phyloP scores from a whole-genome alignment of 257 asterid genomes.

The Nicotiana sylvestris region DNA sequence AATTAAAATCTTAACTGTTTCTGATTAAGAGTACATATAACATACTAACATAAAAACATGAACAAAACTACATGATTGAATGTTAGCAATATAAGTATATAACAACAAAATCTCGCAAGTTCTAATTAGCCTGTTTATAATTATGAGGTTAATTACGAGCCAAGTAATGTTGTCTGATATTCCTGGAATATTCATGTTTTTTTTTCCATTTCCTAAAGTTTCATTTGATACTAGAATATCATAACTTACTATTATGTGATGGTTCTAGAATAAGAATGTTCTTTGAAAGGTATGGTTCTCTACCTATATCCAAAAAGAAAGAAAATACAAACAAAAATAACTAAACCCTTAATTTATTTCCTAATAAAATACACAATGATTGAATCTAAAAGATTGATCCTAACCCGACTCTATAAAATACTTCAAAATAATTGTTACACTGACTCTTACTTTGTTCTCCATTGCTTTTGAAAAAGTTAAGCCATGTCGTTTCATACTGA shows the following conservation, averaged over 20 bases:
- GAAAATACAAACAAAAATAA: constrained; percentile 1
- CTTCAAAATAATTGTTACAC: constrained; percentile 18
- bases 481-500: constrained; percentile 26
- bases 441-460: constrained; percentile 25
- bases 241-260: not conserved
- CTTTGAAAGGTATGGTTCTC: not conserved
- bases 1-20: too few relatives aligned
- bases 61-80: too few relatives aligned
- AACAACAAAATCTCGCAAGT: too few relatives aligned
- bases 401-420: constrained; percentile 47
- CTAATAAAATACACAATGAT: constrained; percentile 51
- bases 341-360: not conserved
- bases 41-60: too few relatives aligned
- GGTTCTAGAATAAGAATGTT: constrained; percentile 8
- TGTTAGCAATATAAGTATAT: too few relatives aligned
- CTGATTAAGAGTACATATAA: too few relatives aligned
- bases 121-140: too few relatives aligned
- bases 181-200: not conserved
- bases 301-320: constrained; percentile 4
- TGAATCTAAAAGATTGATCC: constrained; percentile 64
- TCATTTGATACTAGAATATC: constrained; percentile 1
- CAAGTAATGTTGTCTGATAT: not conserved
- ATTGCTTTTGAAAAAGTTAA: constrained; percentile 39
- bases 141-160: too few relatives aligned
- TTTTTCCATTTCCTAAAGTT: not conserved